Conservation (phyloP, 768 basidiomycete genomes). For the Gautieria morchelliformis region DNA sequence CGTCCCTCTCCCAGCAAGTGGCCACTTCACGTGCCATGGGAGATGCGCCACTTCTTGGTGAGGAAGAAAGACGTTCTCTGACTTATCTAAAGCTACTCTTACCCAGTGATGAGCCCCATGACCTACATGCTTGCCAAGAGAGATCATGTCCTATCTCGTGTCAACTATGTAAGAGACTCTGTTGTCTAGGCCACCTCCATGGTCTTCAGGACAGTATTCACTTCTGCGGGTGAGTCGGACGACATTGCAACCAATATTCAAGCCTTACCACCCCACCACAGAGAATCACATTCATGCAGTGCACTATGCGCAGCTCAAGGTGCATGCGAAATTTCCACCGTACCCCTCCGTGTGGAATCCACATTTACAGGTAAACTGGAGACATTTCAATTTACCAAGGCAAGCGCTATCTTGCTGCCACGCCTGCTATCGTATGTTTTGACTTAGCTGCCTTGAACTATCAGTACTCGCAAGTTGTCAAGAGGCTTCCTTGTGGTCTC, state of each 20-base stretch:
- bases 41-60: background rate
- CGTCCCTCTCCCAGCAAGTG: background rate
- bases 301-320: conserved; percentile 35
- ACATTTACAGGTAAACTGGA: conserved; percentile 52
- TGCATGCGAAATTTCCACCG: conserved; percentile 49
- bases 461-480: conserved; percentile 48
- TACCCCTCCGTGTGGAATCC: conserved; percentile 50
- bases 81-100: background rate
- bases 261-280: conserved; percentile 13
- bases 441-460: background rate
- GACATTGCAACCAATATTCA: background rate
- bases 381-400: conserved; percentile 59
- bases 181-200: conserved; percentile 43
- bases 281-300: conserved; percentile 42
- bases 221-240: conserved; percentile 43
- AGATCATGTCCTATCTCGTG: conserved; percentile 45
- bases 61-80: background rate
- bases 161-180: conserved; percentile 46
- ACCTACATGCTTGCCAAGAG: conserved; percentile 39
- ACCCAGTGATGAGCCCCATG: conserved; percentile 35
- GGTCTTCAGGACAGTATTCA: conserved; percentile 34
- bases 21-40: background rate
- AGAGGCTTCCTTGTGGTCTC: conserved; percentile 40
- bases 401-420: conserved; percentile 13
- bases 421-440: background rate